phyloP scores from a whole-genome alignment of 768 basidiomycete species.

The Panaeolus cyanescens region DNA sequence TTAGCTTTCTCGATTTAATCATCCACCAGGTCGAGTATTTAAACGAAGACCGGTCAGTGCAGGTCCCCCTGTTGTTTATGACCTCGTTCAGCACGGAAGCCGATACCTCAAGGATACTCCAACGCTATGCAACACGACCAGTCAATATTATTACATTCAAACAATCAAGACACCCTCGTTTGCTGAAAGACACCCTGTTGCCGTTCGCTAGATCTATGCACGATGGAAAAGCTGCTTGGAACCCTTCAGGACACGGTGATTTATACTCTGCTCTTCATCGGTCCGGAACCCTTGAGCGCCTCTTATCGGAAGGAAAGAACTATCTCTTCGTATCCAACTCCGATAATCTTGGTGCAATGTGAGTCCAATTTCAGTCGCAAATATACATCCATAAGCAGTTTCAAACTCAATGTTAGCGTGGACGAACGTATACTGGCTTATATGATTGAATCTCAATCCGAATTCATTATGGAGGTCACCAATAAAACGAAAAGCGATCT shows the following conservation, averaged over 20 bases:
- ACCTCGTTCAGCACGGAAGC: slow-evolving; percentile 98
- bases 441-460: slow-evolving; percentile 79
- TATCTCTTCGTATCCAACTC: slow-evolving; percentile 98
- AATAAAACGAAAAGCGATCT: slow-evolving; percentile 92
- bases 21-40: slow-evolving; percentile 96
- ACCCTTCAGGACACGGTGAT: slow-evolving; percentile 97
- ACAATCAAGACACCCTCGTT: slow-evolving; percentile 95
- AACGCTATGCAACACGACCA: slow-evolving; percentile 95
- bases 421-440: slow-evolving; percentile 83
- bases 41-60: slow-evolving; percentile 79
- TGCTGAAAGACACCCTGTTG: slow-evolving; percentile 85
- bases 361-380: slow-evolving; percentile 27
- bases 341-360: slow-evolving; percentile 93
- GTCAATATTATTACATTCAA: slow-evolving; percentile 91
- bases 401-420: slow-evolving; percentile 45
- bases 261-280: slow-evolving; percentile 90
- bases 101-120: slow-evolving; percentile 93
- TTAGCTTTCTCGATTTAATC: slow-evolving; percentile 95
- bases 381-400: neutral
- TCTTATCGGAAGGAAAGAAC: slow-evolving; percentile 90
- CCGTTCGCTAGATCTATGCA: slow-evolving; percentile 77
- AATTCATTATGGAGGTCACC: slow-evolving; percentile 95
- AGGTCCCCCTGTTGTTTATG: slow-evolving; percentile 96
- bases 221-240: slow-evolving; percentile 92
- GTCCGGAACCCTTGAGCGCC: slow-evolving; percentile 87